Evolutionary conservation across 768 basidiomycete species (phyloP), one percentile per base, ranked within the genome.

Genomic region (Termitomyces sp.): DNA sequence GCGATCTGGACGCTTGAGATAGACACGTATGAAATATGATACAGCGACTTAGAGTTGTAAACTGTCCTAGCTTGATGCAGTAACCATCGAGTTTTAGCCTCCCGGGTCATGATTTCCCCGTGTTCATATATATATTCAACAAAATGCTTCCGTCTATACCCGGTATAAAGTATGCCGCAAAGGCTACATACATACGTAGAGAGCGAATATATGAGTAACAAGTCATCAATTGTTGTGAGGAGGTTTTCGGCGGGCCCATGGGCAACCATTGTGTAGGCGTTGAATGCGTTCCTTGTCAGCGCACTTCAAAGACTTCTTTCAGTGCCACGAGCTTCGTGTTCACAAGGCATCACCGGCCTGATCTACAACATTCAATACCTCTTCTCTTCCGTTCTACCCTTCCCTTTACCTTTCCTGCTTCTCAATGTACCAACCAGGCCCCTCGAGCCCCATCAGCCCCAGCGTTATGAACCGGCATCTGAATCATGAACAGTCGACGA

Each of bases 351-450:
- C 44, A 37, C 51, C 56, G 55, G 51, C 51, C 60, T 61, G 57
- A 64, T 65, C 56, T 57, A 59, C 50, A 53, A 44, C 49, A 57
- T 64, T 57, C 58, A 54, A 39, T 54, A 58, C 59, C 49, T 53
- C 47, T 56, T 46, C 44, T 51, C 51, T 56, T 20, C 50, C 46
- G 36, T 24, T 57, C 52, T 54, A 59, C 51, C 51, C 52, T n/a
- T 33, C 57, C 29, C n/a, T 39, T 45, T 46, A 54, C 36, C 45
- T 33, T 20, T 36, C 20, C 42, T 12, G 18, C 50, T 49, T 46
- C 55, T 13, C 60, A 31, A 75, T 76, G 75, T 69, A 75, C 58
- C 73, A 75, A 59, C 70, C 76, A 62, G 74, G 73, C 36, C 71
- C 75, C 37, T 75, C 75, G 20, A 74, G 69, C 55, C 71, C 75